Conservation (phyloP, 306 rosid genomes). For the Trichosanthes cucumerina region DNA sequence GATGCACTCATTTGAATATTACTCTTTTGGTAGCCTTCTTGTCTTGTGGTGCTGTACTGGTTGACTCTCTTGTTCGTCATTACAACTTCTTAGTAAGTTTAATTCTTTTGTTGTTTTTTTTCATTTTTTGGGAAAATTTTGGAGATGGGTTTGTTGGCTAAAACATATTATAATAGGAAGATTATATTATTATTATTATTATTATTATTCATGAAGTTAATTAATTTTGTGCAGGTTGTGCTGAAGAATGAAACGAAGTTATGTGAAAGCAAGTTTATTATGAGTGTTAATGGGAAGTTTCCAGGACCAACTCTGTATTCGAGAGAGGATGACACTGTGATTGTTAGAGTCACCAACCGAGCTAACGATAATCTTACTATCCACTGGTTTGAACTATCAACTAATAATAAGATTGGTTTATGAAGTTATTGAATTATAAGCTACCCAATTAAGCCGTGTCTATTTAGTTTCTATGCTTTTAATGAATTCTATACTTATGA, state of each 20-base stretch:
- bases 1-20: conserved; percentile 1
- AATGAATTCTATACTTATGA: too few relatives aligned
- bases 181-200: background rate
- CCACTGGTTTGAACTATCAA: conserved; percentile 46
- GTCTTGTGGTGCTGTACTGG: conserved; percentile 26
- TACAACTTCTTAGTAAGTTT: conserved; percentile 47
- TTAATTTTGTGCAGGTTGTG: conserved; percentile 47
- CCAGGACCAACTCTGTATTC: conserved; percentile 70
- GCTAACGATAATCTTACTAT: conserved; percentile 43
- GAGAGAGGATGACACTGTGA: conserved; percentile 56
- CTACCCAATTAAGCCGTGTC: too few relatives aligned
- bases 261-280: conserved; percentile 41
- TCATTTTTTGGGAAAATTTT: background rate
- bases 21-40: conserved; percentile 35
- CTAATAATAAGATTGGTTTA: background rate
- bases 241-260: conserved; percentile 43
- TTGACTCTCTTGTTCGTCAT: conserved; percentile 44
- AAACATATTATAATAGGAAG: background rate
- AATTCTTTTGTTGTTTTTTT: background rate
- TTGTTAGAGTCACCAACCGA: conserved; percentile 58
- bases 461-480: too few relatives aligned
- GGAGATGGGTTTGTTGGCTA: background rate
- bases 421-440: too few relatives aligned
- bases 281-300: conserved; percentile 47
- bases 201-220: background rate